Evolutionary conservation across 129 eudicot species (phyloP).

Genomic region (Saposhnikovia divaricata): DNA sequence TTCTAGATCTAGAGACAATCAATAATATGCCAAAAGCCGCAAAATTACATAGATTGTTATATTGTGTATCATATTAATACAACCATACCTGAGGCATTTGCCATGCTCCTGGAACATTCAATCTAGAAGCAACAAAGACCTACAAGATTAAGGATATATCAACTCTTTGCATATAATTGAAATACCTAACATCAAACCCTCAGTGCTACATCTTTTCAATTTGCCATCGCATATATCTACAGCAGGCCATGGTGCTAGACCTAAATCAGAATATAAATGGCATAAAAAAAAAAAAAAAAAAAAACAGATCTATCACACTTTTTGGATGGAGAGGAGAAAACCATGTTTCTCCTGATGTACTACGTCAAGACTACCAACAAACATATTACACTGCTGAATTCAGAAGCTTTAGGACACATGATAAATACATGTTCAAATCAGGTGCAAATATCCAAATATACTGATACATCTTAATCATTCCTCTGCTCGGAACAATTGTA

Average conservation of each 20-base stretch:
- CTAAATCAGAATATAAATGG: not conserved
- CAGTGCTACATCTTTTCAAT: not conserved
- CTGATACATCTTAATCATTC: no score
- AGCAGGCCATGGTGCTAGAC: not conserved
- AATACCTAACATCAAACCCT: not conserved
- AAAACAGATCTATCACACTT: not conserved
- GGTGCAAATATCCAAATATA: no score
- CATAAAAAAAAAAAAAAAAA: no score
- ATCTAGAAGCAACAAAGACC: slow-evolving; percentile 96
- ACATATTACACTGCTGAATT: not conserved
- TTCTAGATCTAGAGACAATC: not conserved
- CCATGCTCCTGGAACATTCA: slow-evolving; percentile 99
- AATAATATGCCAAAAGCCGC: not conserved
- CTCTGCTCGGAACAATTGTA: no score
- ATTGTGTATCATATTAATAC: slow-evolving; percentile 22
- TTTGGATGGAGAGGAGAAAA: not conserved
- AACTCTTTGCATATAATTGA: not conserved
- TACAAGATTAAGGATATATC: slow-evolving; percentile 25
- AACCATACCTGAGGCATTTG: slow-evolving; percentile 91
- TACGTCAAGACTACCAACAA: not conserved
- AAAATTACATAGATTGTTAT: not conserved
- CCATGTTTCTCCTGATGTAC: no score
- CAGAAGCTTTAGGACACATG: not conserved
- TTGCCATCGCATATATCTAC: not conserved
- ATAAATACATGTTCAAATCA: no score